Evolutionary conservation across 1,284 basidiomycete species (phyloP).

Genomic region (Grifola frondosa): DNA sequence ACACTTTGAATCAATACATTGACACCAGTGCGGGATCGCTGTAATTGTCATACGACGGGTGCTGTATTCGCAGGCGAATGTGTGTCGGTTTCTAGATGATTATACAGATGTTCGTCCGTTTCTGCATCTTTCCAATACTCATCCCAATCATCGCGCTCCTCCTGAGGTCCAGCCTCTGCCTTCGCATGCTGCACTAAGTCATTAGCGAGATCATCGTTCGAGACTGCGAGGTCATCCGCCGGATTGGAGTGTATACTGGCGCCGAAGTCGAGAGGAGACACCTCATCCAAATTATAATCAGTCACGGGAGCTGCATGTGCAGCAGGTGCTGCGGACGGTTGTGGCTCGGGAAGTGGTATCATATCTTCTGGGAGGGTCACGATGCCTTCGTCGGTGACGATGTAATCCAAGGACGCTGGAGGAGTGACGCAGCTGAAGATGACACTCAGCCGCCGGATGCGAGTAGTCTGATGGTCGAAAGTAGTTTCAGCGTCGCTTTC

Average conservation of each 20-base stretch:
- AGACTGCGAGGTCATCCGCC: background rate
- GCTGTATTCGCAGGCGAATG: too few species aligned
- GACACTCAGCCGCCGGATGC: conserved; percentile 65
- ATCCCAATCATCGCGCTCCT: conserved; percentile 42
- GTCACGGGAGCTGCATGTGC: too few species aligned
- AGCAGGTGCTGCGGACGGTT: too few species aligned
- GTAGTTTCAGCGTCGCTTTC: conserved; percentile 8
- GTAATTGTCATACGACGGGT: too few species aligned
- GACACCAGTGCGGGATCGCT: too few species aligned
- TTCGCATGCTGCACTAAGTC: background rate
- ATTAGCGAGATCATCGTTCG: background rate
- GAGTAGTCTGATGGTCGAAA: conserved; percentile 34
- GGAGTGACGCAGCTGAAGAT: conserved; percentile 71
- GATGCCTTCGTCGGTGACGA: conserved; percentile 64
- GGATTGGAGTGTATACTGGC: background rate
- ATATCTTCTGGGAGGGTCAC: conserved; percentile 25
- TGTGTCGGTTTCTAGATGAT: too few species aligned
- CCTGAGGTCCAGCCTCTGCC: conserved; percentile 21
- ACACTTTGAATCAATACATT: too few species aligned
- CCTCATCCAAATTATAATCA: too few species aligned
- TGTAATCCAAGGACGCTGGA: conserved; percentile 67
- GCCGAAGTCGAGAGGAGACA: background rate
- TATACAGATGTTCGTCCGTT: too few species aligned
- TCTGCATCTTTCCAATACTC: conserved; percentile 42
- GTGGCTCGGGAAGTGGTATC: too few species aligned